phyloP scores from a whole-genome alignment of 208 protist species.

The Tritrichomonas foetus region DNA sequence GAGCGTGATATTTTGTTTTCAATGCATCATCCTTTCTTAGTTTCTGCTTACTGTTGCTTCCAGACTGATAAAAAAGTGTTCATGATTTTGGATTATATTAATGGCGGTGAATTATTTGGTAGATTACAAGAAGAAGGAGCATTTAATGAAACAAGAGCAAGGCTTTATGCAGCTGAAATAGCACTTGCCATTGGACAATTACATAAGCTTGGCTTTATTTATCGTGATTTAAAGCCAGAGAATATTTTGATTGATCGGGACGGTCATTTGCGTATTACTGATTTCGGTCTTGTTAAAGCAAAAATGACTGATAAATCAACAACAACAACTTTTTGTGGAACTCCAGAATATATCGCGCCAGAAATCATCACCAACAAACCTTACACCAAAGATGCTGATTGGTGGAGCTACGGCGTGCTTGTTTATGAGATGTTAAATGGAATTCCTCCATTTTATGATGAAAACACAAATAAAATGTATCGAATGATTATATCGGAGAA shows the following conservation, averaged over 20 bases:
- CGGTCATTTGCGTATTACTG: constrained; percentile 15
- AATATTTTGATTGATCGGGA: constrained; percentile 47
- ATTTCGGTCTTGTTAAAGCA: constrained; percentile 20
- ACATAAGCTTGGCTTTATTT: constrained; percentile 36
- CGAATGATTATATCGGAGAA: neutral
- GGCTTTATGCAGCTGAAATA: constrained; percentile 44
- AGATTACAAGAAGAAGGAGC: constrained; percentile 44
- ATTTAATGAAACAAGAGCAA: neutral
- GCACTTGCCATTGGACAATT: constrained; percentile 42
- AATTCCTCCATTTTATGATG: constrained; percentile 27
- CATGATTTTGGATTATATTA: constrained; percentile 1
- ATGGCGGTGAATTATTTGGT: constrained; percentile 41
- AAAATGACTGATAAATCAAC: neutral
- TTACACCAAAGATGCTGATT: constrained; percentile 14
- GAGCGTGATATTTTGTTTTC: neutral
- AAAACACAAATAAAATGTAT: constrained; percentile 38
- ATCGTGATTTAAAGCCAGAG: constrained; percentile 47
- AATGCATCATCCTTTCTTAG: neutral
- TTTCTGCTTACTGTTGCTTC: neutral
- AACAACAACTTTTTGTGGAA: constrained; percentile 41
- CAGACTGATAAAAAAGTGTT: constrained; percentile 34
- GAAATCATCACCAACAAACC: neutral
- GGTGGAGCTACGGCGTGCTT: constrained; percentile 19
- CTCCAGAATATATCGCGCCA: constrained; percentile 41
- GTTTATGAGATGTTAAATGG: constrained; percentile 25